These are phyloP conservation scores for Acer yangbiense DNA, from an alignment of 345 rosid species.

Conservation along the genomic window DNA sequence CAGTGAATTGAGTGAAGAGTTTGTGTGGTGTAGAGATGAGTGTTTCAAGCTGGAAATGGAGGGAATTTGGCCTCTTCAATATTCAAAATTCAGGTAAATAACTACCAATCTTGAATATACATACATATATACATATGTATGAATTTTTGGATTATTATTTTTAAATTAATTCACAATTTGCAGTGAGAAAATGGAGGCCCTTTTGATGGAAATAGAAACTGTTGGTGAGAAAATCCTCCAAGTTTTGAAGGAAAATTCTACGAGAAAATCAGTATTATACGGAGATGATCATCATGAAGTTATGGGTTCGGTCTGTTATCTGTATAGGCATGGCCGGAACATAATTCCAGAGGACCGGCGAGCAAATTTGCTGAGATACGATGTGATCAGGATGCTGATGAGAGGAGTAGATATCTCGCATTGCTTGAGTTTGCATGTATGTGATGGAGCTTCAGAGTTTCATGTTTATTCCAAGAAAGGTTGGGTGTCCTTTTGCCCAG, in stretches of 20 bases:
- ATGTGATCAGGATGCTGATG: slow-evolving; percentile 76
- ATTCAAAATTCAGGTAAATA: slow-evolving; percentile 64
- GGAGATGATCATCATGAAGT: slow-evolving; percentile 25
- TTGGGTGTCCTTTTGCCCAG: slow-evolving; percentile 75
- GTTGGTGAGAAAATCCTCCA: slow-evolving; percentile 46
- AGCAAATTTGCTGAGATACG: slow-evolving; percentile 44
- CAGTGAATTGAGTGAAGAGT: slow-evolving; percentile 52
- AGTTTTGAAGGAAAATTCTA: slow-evolving; percentile 24
- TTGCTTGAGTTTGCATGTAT: slow-evolving; percentile 58
- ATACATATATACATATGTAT: no score
- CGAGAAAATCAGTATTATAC: neutral
- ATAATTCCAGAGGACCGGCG: slow-evolving; percentile 24
- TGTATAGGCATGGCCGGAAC: slow-evolving; percentile 45
- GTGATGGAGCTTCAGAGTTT: slow-evolving; percentile 57
- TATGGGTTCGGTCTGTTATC: slow-evolving; percentile 43
- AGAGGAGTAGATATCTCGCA: slow-evolving; percentile 76
- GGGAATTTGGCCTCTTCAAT: slow-evolving; percentile 59
- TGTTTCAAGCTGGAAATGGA: slow-evolving; percentile 48
- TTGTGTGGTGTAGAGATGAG: slow-evolving; percentile 59
- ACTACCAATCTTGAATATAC: neutral
- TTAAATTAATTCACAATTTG: neutral
- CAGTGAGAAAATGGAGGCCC: slow-evolving; percentile 66
- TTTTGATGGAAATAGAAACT: slow-evolving; percentile 49
- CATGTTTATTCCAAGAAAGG: slow-evolving; percentile 92
- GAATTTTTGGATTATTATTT: neutral